Evolutionary conservation across 2,329 filamentous ascomycete genomes (phyloP).

Genomic region (Nakataea oryzae): DNA sequence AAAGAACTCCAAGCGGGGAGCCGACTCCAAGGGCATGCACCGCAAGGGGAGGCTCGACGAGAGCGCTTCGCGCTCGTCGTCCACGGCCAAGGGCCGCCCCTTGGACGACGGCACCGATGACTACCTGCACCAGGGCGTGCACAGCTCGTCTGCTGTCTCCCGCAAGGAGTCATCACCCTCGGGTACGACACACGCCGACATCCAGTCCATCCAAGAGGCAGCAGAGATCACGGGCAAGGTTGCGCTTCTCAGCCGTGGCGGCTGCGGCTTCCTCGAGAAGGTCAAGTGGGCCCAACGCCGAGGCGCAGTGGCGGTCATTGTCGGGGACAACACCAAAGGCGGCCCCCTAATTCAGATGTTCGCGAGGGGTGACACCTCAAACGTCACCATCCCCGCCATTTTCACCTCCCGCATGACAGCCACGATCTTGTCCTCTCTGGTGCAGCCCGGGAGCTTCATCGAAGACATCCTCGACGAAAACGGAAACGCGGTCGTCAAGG

Average conservation of each 20-base stretch:
- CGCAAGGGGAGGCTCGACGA: conserved; percentile 8
- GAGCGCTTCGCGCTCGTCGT: neutral
- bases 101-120: conserved; percentile 75
- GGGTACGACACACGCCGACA: conserved; percentile 63
- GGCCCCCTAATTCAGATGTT: conserved; percentile 95
- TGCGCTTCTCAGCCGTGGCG: conserved; percentile 81
- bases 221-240: conserved; percentile 92
- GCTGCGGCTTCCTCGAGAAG: conserved; percentile 94
- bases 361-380: conserved; percentile 90
- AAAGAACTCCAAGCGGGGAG: conserved; percentile 24
- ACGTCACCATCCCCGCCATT: conserved; percentile 84
- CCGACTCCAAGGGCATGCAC: conserved; percentile 18
- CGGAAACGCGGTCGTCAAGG: conserved; percentile 43
- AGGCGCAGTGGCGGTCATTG: conserved; percentile 81
- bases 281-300: conserved; percentile 93
- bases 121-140: conserved; percentile 53
- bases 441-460: conserved; percentile 58
- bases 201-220: conserved; percentile 81
- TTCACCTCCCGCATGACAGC: conserved; percentile 95
- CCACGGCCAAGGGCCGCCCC: neutral
- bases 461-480: conserved; percentile 51
- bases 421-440: conserved; percentile 79
- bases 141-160: conserved; percentile 3
- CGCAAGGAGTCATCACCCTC: conserved; percentile 20
- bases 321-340: conserved; percentile 85